A percentile compares a stretch with the other conserved stretches of the same genome.
Evolutionary conservation across 1,139 yeast genomes (phyloP).

Genomic region (Wickerhamomyces sp.): DNA sequence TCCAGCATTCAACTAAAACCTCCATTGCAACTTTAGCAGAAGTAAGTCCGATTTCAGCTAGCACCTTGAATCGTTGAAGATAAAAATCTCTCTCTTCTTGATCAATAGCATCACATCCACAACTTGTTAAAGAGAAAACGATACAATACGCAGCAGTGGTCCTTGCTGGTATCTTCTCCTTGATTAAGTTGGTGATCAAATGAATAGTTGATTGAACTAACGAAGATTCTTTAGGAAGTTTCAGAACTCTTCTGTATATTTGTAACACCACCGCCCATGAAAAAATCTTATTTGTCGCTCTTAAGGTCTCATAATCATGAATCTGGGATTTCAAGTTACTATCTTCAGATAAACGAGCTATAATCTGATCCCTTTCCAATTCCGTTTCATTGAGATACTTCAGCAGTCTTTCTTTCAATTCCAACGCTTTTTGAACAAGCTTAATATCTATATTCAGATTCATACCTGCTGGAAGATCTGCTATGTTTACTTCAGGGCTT

Average conservation of each 20-base stretch:
- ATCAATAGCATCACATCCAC: slow-evolving; percentile 54
- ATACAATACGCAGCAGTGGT: slow-evolving; percentile 55
- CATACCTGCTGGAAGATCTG: not conserved
- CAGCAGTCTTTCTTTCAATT: slow-evolving; percentile 36
- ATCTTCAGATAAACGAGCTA: slow-evolving; percentile 7
- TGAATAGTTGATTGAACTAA: slow-evolving; percentile 38
- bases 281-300: slow-evolving; percentile 54
- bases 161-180: slow-evolving; percentile 36
- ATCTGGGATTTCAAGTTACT: slow-evolving; percentile 6
- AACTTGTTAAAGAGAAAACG: slow-evolving; percentile 51
- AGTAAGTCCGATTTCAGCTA: slow-evolving; percentile 43
- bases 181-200: slow-evolving; percentile 35
- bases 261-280: slow-evolving; percentile 52
- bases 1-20: slow-evolving; percentile 56
- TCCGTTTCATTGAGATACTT: slow-evolving; percentile 23
- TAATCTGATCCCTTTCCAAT: slow-evolving; percentile 30
- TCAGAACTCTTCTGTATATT: slow-evolving; percentile 50
- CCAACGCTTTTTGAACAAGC: slow-evolving; percentile 42
- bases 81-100: slow-evolving; percentile 32
- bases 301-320: slow-evolving; percentile 34
- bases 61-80: slow-evolving; percentile 33
- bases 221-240: slow-evolving; percentile 41
- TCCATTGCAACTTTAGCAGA: slow-evolving; percentile 45
- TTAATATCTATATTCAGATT: not conserved
- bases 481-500: slow-evolving; percentile 24